A percentile compares a stretch with the other conserved stretches of the same genome.
phyloP scores from a whole-genome alignment of 495 filamentous ascomycete species.

The Penicillium waksmanii region DNA sequence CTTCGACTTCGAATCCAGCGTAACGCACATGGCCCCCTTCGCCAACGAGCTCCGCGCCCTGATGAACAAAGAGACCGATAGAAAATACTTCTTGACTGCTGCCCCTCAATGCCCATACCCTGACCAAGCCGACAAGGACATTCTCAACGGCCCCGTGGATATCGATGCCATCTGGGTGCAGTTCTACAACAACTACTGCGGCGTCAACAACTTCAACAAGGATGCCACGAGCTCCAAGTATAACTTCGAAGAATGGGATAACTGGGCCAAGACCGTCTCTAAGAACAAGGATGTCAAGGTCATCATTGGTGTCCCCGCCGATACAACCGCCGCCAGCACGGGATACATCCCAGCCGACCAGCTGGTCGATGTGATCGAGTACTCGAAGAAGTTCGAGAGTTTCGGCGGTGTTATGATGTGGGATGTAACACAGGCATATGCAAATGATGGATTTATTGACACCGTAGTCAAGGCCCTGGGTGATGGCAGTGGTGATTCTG shows the following conservation, averaged over 20 bases:
- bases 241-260: conserved; percentile 73
- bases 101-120: conserved; percentile 72
- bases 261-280: conserved; percentile 65
- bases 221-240: conserved; percentile 59
- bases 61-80: conserved; percentile 53
- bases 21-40: conserved; percentile 57
- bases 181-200: conserved; percentile 79
- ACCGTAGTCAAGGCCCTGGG: conserved; percentile 37
- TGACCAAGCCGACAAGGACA: conserved; percentile 60
- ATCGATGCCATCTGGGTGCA: conserved; percentile 72
- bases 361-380: conserved; percentile 53
- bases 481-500: conserved; percentile 27
- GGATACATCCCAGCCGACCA: conserved; percentile 57
- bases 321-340: conserved; percentile 56
- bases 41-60: conserved; percentile 56
- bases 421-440: conserved; percentile 67
- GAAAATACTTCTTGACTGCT: conserved; percentile 62
- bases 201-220: conserved; percentile 54
- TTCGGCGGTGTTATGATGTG: conserved; percentile 76
- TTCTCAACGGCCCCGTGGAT: conserved; percentile 53
- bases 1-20: conserved; percentile 62
- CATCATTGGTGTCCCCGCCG: conserved; percentile 67
- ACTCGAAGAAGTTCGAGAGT: conserved; percentile 56
- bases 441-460: conserved; percentile 60
- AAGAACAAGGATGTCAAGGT: conserved; percentile 67